Conservation (phyloP, 208 protist species). For the Jaenimonas drosophilae region DNA sequence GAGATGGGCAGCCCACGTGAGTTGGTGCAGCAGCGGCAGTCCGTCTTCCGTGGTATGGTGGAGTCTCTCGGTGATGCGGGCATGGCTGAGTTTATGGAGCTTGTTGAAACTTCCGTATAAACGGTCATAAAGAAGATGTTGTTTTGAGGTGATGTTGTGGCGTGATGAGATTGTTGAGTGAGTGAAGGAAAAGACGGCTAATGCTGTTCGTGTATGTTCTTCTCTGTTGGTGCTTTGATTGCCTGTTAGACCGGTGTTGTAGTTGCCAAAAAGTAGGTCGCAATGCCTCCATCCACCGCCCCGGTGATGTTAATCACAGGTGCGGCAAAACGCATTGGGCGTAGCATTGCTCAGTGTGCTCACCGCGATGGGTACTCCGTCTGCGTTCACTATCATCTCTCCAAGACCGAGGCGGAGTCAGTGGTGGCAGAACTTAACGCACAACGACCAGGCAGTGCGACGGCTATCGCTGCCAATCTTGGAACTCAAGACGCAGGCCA, state of each 20-base stretch:
- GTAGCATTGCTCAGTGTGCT: constrained; percentile 23
- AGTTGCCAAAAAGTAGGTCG: too few relatives aligned
- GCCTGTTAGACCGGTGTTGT: too few relatives aligned
- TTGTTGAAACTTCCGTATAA: too few relatives aligned
- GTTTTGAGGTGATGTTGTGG: too few relatives aligned
- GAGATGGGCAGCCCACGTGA: constrained; percentile 16
- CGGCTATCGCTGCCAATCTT: not conserved
- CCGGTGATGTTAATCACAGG: constrained; percentile 59
- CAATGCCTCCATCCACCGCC: too few relatives aligned
- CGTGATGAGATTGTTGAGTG: too few relatives aligned
- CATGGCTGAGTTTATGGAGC: not conserved
- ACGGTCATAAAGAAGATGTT: too few relatives aligned
- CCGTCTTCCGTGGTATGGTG: constrained; percentile 34
- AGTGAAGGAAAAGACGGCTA: too few relatives aligned
- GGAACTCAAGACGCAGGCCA: not conserved
- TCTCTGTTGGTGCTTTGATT: too few relatives aligned
- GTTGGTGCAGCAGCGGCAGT: constrained; percentile 6
- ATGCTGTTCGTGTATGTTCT: too few relatives aligned
- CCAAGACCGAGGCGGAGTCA: constrained; percentile 13
- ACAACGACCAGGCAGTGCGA: constrained; percentile 23
- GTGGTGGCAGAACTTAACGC: constrained; percentile 43
- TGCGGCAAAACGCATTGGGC: constrained; percentile 39
- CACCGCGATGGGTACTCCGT: constrained; percentile 41
- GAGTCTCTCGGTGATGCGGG: constrained; percentile 10
- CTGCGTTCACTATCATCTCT: constrained; percentile 47